Evolutionary conservation across 495 filamentous ascomycete species (phyloP).

Genomic region (Corynascus novoguineensis): DNA sequence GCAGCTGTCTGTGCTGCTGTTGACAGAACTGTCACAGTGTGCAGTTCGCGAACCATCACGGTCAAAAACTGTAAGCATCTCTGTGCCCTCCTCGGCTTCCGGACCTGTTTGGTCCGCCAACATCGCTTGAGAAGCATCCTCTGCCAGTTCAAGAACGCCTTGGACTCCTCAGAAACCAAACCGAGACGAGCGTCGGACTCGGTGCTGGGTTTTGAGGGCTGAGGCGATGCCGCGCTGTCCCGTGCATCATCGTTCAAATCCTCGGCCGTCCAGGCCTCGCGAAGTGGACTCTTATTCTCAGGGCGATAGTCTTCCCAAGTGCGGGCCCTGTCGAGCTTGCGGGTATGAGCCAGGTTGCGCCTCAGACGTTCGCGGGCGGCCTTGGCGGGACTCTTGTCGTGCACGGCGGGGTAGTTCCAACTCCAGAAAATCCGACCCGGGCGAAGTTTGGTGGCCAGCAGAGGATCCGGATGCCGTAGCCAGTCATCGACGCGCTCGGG

Average conservation of each 20-base stretch:
- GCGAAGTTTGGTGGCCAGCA: not conserved
- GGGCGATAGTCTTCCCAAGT: not conserved
- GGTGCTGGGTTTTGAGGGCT: not conserved
- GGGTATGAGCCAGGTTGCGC: not conserved
- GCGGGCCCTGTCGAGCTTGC: not conserved
- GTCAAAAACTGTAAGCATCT: not conserved
- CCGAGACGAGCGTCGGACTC: not conserved
- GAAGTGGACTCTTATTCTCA: not conserved
- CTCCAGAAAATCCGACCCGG: not conserved
- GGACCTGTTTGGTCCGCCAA: not conserved
- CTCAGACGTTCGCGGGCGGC: too few species aligned
- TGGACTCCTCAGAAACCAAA: not conserved
- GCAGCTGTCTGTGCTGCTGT: not conserved
- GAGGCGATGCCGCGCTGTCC: not conserved
- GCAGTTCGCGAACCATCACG: not conserved
- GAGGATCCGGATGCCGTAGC: not conserved
- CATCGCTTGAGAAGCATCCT: not conserved
- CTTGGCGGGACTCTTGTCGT: not conserved
- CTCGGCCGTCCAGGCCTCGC: not conserved
- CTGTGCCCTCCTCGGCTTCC: not conserved
- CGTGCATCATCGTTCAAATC: too few species aligned
- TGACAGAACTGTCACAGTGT: not conserved
- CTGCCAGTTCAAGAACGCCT: too few species aligned
- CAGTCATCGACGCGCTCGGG: not conserved
- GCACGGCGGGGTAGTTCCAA: not conserved